Percentiles rank a stretch among this genome's conserved stretches.
Conservation (phyloP, 78 protist genomes). For the Dictyostelium brefeldianum region DNA sequence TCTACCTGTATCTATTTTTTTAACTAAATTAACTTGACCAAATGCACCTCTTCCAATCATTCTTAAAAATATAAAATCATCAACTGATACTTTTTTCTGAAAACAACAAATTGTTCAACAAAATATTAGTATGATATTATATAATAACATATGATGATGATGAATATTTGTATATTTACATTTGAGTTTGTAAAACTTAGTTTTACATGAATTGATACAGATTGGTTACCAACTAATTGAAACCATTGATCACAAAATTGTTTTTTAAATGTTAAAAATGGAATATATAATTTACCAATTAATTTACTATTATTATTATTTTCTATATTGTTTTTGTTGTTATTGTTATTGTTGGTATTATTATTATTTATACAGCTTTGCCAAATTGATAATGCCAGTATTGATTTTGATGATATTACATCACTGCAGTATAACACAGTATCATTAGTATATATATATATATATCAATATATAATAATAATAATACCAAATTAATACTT, state of each 20-base stretch:
- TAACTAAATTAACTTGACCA: conserved; percentile 87
- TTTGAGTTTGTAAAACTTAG: conserved; percentile 68
- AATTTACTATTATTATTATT: conserved; percentile 19
- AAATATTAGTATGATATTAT: no score
- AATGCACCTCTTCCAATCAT: conserved; percentile 91
- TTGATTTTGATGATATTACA: conserved; percentile 58
- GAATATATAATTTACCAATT: conserved; percentile 57
- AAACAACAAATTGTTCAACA: no score
- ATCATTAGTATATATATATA: not conserved
- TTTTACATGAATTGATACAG: conserved; percentile 48
- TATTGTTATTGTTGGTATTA: not conserved
- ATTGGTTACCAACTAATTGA: conserved; percentile 14
- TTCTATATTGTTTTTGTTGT: not conserved
- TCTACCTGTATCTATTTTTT: conserved; percentile 80
- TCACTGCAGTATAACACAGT: no score
- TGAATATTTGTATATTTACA: not conserved
- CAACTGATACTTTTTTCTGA: conserved; percentile 63
- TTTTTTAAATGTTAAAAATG: conserved; percentile 50
- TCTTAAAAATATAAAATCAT: conserved; percentile 84
- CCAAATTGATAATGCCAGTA: conserved; percentile 58
- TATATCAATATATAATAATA: not conserved
- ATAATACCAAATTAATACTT: not conserved
- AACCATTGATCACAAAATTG: conserved; percentile 74
- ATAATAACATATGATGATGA: not conserved
- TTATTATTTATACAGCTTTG: conserved; percentile 25